A percentile compares a stretch with the other conserved stretches of the same genome.
phyloP scores from a whole-genome alignment of 176 grass and related monocot species.

The Echinochloa phyllopogon region DNA sequence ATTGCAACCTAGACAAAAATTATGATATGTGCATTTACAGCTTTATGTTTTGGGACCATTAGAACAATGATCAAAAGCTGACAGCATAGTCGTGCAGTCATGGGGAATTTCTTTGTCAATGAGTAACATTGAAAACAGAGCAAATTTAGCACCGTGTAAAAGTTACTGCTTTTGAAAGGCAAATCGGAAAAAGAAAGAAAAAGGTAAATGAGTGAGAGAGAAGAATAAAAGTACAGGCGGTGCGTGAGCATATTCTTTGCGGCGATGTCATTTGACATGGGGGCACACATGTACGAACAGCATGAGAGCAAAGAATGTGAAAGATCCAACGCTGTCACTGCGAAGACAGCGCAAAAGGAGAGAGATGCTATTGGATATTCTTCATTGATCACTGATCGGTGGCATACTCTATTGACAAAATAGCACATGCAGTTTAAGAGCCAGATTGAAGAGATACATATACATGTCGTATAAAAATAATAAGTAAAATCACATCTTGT shows the following conservation, averaged over 20 bases:
- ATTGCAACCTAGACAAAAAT: background rate
- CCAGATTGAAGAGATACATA: background rate
- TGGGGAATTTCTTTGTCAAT: background rate
- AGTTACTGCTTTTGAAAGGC: slow-evolving; percentile 28
- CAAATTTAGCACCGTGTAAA: slow-evolving; percentile 7
- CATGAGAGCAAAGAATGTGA: slow-evolving; percentile 31
- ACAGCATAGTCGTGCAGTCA: slow-evolving; percentile 4
- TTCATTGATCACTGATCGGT: background rate
- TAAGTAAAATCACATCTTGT: background rate
- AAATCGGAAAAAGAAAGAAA: background rate
- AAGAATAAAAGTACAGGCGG: slow-evolving; percentile 12
- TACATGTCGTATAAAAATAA: background rate
- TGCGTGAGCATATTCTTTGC: slow-evolving; percentile 45
- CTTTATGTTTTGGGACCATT: slow-evolving; percentile 9
- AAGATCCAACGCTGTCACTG: background rate
- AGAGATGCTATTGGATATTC: slow-evolving; percentile 24
- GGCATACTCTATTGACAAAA: background rate
- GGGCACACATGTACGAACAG: slow-evolving; percentile 25
- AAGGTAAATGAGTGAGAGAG: slow-evolving; percentile 13
- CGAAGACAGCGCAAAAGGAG: slow-evolving; percentile 30
- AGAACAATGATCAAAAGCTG: slow-evolving; percentile 19
- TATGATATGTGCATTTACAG: background rate
- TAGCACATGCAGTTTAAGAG: background rate
- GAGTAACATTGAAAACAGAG: background rate
- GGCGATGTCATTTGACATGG: slow-evolving; percentile 14